Conservation (phyloP, 1,284 basidiomycete genomes). For the Pisolithus thermaeus region DNA sequence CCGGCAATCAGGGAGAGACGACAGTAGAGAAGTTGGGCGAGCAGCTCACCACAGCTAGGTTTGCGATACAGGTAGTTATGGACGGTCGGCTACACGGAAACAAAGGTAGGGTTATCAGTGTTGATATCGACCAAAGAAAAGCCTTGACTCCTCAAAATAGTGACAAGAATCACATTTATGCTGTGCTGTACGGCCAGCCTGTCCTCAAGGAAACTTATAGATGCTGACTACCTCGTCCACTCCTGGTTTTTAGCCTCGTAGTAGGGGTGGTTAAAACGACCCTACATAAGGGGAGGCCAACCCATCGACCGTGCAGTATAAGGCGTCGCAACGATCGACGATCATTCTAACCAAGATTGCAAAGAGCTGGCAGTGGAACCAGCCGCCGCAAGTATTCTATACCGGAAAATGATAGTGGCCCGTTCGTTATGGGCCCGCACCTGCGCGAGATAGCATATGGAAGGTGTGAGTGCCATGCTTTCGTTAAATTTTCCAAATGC, state of each 20-base stretch:
- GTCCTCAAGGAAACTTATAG: not conserved
- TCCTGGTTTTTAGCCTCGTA: not conserved
- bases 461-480: not conserved
- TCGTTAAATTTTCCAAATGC: not conserved
- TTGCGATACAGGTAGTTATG: not conserved
- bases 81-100: not conserved
- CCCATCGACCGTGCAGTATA: not conserved
- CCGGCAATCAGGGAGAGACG: too few relatives aligned
- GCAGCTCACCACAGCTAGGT: not conserved
- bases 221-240: conserved; percentile 1
- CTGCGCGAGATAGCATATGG: conserved; percentile 4
- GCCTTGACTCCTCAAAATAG: not conserved
- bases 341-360: not conserved
- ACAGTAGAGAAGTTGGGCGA: not conserved
- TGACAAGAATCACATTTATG: conserved; percentile 1
- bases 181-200: not conserved
- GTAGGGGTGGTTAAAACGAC: not conserved
- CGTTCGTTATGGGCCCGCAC: not conserved
- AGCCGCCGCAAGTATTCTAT: not conserved
- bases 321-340: not conserved
- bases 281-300: not conserved
- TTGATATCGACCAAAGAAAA: not conserved
- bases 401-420: not conserved
- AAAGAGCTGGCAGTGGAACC: too few relatives aligned
- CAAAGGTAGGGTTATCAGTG: not conserved